Evolutionary conservation across 2,329 filamentous ascomycete species (phyloP), one percentile per base, ranked within the genome.

Genomic region (Arthrobotrys conoides): DNA sequence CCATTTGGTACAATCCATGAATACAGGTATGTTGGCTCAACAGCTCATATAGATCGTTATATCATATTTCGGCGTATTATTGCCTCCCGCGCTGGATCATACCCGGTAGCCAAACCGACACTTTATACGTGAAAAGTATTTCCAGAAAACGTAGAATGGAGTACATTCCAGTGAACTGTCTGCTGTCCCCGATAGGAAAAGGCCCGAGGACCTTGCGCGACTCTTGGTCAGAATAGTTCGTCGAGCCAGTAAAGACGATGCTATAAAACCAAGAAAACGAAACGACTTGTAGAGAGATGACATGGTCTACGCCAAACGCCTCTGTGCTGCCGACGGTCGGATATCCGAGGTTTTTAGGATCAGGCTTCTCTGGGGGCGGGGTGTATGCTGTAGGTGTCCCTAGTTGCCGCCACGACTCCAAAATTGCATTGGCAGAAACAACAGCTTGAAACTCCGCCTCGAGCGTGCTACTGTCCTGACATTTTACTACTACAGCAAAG

Each of bases 211-310:
- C 59, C 20, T 64, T 64, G 20, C 59, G 38, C 5, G 18, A 48
- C 14, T 64, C 59, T 24, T 44, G 33, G 22, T 46, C n/a, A 24
- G 41, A 14, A 18, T 18, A 18, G 22, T 24, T 44, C 18, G 8
- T 30, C 33, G 38, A 38, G 18, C 36, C 24, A 24, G 59, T 27
- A n/a, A 64, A 30, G 9, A 64, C 38, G 41, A 64, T 64, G 38
- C 59, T 64, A 48, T 64, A 64, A 30, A 48, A 64, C 59, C 59
- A 64, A 27, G 59, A 24, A 48, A 64, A 64, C 18, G 59, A 64
- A 44, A 64, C 41, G 18, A 64, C 59, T 64, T 64, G 59, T 20
- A 64, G 41, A 38, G 59, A 36, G 38, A 64, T 64, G 16, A 46
- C 41, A 10, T 64, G 59, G 38, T 64, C 59, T 59, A 59, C 30